Evolutionary conservation across 2,329 filamentous ascomycete species (phyloP).

Genomic region (Pestalotiopsis sp.): DNA sequence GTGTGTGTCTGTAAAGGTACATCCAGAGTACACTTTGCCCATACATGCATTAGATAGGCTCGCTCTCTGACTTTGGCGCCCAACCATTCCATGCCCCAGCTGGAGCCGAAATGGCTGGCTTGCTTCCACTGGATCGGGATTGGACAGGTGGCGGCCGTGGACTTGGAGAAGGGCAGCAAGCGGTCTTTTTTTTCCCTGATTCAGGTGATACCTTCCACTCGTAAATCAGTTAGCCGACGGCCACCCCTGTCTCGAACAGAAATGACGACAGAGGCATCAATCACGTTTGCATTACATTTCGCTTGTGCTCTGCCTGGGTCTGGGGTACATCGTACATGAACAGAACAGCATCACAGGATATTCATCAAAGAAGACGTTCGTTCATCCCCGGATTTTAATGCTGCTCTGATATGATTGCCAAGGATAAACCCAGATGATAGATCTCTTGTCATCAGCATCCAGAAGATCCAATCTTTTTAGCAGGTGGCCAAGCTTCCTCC

Average conservation of each 20-base stretch:
- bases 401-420: neutral
- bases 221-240: neutral
- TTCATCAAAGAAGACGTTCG: neutral
- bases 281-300: neutral
- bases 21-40: neutral
- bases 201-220: neutral
- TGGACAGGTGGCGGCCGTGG: neutral
- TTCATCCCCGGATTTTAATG: neutral
- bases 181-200: neutral
- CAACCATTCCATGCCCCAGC: neutral
- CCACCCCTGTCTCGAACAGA: neutral
- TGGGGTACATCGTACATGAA: neutral
- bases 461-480: neutral
- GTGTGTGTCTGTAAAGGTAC: neutral
- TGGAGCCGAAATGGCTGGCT: no score
- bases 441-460: neutral
- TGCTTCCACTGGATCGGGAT: neutral
- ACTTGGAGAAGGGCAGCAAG: neutral
- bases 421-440: neutral
- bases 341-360: neutral
- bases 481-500: neutral
- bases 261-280: neutral
- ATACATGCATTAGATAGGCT: neutral
- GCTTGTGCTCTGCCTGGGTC: neutral
- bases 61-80: neutral